Conservation (phyloP, 768 basidiomycete species). For the Obba rivulosa region DNA sequence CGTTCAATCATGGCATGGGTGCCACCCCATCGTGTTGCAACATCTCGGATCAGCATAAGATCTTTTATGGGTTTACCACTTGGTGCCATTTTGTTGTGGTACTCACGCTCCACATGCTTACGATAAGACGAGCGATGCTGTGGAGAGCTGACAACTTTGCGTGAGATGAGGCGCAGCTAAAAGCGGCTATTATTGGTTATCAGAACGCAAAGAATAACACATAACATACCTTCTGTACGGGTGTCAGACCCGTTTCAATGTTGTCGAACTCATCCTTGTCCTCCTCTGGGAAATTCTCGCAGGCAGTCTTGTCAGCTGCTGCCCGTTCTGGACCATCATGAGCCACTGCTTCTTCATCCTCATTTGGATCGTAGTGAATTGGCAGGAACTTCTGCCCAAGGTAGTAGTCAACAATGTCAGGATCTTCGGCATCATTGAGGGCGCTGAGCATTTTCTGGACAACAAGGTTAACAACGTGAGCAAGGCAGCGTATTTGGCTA, state of each 20-base stretch:
- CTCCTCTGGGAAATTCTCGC: not conserved
- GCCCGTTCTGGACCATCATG: not conserved
- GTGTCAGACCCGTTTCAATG: constrained; percentile 1
- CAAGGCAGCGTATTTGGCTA: constrained; percentile 29
- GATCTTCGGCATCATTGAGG: constrained; percentile 22
- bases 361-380: constrained; percentile 24
- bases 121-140: constrained; percentile 24
- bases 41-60: constrained; percentile 28
- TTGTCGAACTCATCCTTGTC: constrained; percentile 11
- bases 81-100: constrained; percentile 1
- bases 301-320: not conserved
- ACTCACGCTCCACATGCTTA: constrained; percentile 10
- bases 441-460: constrained; percentile 27
- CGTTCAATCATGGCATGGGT: constrained; percentile 30
- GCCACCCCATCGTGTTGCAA: constrained; percentile 30
- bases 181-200: too few relatives aligned
- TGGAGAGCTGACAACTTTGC: constrained; percentile 28
- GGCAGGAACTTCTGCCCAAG: constrained; percentile 24
- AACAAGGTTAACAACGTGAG: constrained; percentile 32
- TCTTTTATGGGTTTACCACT: not conserved
- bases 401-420: constrained; percentile 24
- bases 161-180: constrained; percentile 26
- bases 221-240: constrained; percentile 12
- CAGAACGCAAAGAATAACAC: not conserved
- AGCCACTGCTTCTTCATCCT: constrained; percentile 12